These are phyloP conservation scores for Fusarium sp. DNA, from an alignment of 2,329 filamentous ascomycete genomes.

Conservation along the genomic window DNA sequence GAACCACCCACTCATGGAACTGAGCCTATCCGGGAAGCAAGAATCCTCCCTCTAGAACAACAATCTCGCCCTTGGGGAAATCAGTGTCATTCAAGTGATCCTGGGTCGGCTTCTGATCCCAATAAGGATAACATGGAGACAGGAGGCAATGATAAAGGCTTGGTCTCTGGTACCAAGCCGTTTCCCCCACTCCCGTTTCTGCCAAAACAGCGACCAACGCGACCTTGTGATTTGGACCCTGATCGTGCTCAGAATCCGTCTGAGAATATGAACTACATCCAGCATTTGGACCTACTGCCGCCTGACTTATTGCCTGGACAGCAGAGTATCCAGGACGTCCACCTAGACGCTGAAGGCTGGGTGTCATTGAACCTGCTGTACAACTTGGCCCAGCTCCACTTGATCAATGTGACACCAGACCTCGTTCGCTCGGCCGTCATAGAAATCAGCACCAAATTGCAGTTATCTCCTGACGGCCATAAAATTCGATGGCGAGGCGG, in stretches of 20 bases:
- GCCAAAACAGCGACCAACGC: slow-evolving; percentile 79
- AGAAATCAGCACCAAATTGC: slow-evolving; percentile 77
- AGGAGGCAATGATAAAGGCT: slow-evolving; percentile 49
- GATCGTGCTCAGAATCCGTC: slow-evolving; percentile 76
- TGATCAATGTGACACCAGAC: slow-evolving; percentile 80
- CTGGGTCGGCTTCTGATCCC: slow-evolving; percentile 57
- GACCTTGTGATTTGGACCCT: slow-evolving; percentile 80
- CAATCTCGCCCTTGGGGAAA: slow-evolving; percentile 46
- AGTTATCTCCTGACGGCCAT: slow-evolving; percentile 78
- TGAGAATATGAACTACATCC: slow-evolving; percentile 84
- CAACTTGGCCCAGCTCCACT: slow-evolving; percentile 85
- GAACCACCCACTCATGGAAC: slow-evolving; percentile 44
- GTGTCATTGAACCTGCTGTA: slow-evolving; percentile 83
- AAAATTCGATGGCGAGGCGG: slow-evolving; percentile 85
- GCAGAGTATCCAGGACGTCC: slow-evolving; percentile 56
- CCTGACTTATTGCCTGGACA: slow-evolving; percentile 61
- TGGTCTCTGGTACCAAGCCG: slow-evolving; percentile 47
- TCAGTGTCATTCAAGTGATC: slow-evolving; percentile 54
- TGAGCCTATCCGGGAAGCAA: slow-evolving; percentile 58
- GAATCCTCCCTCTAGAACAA: slow-evolving; percentile 52
- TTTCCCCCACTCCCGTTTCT: slow-evolving; percentile 53
- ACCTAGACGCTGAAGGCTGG: slow-evolving; percentile 76
- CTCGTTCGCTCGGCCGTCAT: slow-evolving; percentile 78
- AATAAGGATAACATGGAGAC: slow-evolving; percentile 59
- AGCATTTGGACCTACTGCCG: slow-evolving; percentile 74